Base-by-base conservation (phyloP, 495 filamentous ascomycete genomes). In the Podospora conica region DNA sequence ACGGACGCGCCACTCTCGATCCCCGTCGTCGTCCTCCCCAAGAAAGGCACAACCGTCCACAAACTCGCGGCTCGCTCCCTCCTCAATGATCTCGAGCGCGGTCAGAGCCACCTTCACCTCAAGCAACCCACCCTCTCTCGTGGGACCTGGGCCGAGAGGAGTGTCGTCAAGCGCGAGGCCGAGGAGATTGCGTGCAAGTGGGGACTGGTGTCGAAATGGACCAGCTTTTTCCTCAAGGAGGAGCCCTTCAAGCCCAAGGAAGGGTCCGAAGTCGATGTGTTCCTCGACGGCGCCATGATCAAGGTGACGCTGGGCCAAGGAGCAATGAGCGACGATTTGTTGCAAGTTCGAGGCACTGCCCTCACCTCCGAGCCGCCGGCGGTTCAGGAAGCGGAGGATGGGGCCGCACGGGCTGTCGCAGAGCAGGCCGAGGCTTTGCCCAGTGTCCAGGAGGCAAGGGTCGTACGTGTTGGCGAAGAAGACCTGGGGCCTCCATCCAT, bases 121-220 rank as follows among this genome's bases (percentile, higher is more conserved):
- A 61, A 33, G 0, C 28, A 24, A 0, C 53, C 25, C 25, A 55
- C 5, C 15, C 12, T 23, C 12, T 23, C 8, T 8, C 60, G 20
- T 6, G 31, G 29, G 21, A 61, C 55, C 12, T 61, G 48, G 61
- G 61, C 57, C n/a, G 61, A 65, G 27, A 58, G 5, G 2, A 58
- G 3, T 15, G 22, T 3, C 25, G 65, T 70, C 1, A 56, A 65
- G 3, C 55, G 54, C 8, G 61, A 67, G 33, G 68, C 61, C 0
- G 68, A 70, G 27, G 54, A 27, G 20, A 58, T 70, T 29, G 68
- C 57, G 4, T 70, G 65, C 58, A 64, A 65, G 22, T 70, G 68
- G 68, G 61, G 61, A 7, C 33, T 70, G 23, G 65, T 67, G n/a
- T 70, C 68, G 9, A 67, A 67, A 31, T 70, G 68, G 68, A 70